A percentile compares a stretch with the other conserved stretches of the same genome.
phyloP scores from a whole-genome alignment of 2,329 filamentous ascomycete genomes.

The Aschersonia sp. region DNA sequence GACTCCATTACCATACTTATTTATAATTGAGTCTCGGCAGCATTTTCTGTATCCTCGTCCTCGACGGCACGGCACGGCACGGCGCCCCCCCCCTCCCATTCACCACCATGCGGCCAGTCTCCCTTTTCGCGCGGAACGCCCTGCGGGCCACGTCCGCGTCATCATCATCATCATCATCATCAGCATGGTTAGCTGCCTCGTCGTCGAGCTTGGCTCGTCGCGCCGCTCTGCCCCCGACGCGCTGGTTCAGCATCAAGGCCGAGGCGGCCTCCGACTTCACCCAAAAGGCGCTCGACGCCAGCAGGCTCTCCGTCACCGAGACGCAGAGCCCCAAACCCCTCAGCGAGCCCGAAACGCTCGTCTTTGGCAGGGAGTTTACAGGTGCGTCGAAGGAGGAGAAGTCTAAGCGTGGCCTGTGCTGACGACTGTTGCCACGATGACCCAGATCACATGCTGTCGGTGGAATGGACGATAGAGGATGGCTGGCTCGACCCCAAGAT shows the following conservation, averaged over 20 bases:
- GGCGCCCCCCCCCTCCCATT: not conserved
- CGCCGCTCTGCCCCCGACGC: slow-evolving; percentile 9
- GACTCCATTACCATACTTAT: no score
- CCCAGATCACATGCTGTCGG: slow-evolving; percentile 86
- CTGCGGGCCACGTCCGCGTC: slow-evolving; percentile 11
- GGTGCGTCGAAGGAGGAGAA: slow-evolving; percentile 29
- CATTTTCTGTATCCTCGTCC: no score
- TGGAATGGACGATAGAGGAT: slow-evolving; percentile 77
- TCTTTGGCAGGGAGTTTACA: slow-evolving; percentile 87
- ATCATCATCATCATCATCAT: not conserved
- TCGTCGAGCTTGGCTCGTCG: not conserved
- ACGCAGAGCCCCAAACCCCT: slow-evolving; percentile 63
- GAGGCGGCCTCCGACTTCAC: slow-evolving; percentile 32
- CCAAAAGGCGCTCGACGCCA: slow-evolving; percentile 59
- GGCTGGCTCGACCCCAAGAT: slow-evolving; percentile 80
- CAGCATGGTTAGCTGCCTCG: not conserved
- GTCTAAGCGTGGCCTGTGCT: no score
- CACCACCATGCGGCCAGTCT: slow-evolving; percentile 13
- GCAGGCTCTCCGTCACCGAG: slow-evolving; percentile 58
- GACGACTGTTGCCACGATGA: not conserved
- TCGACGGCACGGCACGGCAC: no score
- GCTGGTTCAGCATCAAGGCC: slow-evolving; percentile 37
- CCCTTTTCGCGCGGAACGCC: slow-evolving; percentile 15
- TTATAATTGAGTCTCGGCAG: no score
- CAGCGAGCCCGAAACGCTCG: slow-evolving; percentile 60